Evolutionary conservation across 192 early-diverging fungal species (phyloP), one percentile per base, ranked within the genome.

Genomic region (Umbelopsis isabellina): DNA sequence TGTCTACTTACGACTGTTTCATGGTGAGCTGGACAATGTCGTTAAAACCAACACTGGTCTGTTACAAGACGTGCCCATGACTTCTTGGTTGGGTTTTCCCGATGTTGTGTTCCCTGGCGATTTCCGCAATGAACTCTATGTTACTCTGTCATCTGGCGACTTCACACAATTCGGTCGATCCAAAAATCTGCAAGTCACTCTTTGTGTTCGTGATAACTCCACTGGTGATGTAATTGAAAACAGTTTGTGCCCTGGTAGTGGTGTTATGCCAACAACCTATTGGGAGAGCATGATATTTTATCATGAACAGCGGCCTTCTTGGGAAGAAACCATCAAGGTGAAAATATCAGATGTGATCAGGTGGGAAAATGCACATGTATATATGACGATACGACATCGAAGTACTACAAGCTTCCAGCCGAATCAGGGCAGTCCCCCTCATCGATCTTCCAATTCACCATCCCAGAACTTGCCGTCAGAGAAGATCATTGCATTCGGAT

Each of bases 321-420:
- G 90, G 89, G 69, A 69, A 13, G 91, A 93, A 78, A 86, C 81
- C 3, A 75, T 93, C 66, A 81, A 86, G 35, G 75, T 93, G 13
- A 86, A 86, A 49, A 79, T 92, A n/a, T 35, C 15, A 0, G 75
- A 79, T 20, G 69, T 84, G 1, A 73, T 79, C 22, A 66, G 70
- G n/a, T 85, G 89, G 72, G 78, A 91, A 67, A 67, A 75, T 27
- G 83, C 84, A 2, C 90, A 92, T 69, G 49, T 91, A 12, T 87
- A 87, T 68, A 69, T 93, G 49, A 79, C 81, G 1, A 81, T 91
- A 67, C 76, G 84, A 16, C 87, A 92, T 71, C 76, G 74, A 47
- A 78, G 76, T 16, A 48, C 65, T 15, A 44, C 41, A 41, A 27
- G 35, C n/a, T 53, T 33, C 33, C 52, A 25, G 13, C 53, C n/a